Conservation (phyloP, 2,329 filamentous ascomycete genomes). For the Fusarium albidum region DNA sequence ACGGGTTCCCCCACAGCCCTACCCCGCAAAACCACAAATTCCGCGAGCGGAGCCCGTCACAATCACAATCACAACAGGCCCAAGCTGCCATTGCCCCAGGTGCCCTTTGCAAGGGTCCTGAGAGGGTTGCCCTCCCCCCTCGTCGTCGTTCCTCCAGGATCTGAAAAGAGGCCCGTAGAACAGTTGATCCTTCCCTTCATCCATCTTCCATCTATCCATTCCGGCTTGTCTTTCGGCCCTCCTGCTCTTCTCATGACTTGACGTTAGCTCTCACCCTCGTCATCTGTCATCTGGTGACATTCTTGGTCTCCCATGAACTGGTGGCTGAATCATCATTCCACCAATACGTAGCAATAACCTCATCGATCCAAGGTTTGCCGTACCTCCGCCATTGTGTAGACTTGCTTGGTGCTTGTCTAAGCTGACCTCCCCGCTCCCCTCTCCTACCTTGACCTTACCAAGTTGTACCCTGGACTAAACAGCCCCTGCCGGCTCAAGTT, state of each 20-base stretch:
- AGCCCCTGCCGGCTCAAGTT: background rate
- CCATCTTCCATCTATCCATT: conserved; percentile 4
- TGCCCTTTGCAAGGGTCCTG: conserved; percentile 3
- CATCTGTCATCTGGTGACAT: conserved; percentile 1
- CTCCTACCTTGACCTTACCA: background rate
- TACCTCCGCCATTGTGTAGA: background rate
- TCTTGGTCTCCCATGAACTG: conserved; percentile 4
- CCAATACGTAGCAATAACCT: conserved; percentile 8
- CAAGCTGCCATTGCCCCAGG: too few species aligned
- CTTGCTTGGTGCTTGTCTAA: conserved; percentile 3
- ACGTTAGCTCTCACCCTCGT: conserved; percentile 1
- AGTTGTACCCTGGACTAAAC: background rate
- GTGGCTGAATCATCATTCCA: conserved; percentile 18
- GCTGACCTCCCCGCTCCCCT: conserved; percentile 1
- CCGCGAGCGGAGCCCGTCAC: conserved; percentile 16
- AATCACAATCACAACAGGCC: too few species aligned
- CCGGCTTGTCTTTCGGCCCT: background rate
- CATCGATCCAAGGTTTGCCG: conserved; percentile 1
- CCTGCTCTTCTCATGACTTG: background rate
- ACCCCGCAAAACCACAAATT: background rate
- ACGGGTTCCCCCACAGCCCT: too few species aligned
- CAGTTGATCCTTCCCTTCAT: conserved; percentile 1
- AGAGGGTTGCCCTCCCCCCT: background rate
- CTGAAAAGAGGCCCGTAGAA: background rate
- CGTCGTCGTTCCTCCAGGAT: background rate